Conservation (phyloP, 345 rosid species). For the Pistacia atlantica region DNA sequence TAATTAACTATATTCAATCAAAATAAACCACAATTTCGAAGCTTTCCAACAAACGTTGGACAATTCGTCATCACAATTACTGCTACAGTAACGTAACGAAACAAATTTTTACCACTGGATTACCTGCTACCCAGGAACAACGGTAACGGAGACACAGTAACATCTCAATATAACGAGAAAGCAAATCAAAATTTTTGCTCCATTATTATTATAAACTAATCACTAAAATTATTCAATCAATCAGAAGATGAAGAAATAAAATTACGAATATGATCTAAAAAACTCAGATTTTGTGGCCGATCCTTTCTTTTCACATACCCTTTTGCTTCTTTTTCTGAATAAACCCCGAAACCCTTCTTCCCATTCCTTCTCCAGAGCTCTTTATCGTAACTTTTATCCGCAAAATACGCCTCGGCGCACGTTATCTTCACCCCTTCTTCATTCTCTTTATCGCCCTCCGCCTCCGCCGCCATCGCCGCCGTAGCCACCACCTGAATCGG, state of each 20-base stretch:
- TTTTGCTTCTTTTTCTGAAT: constrained; percentile 63
- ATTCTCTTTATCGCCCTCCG: not conserved
- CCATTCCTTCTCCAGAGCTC: constrained; percentile 68
- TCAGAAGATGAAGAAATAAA: constrained; percentile 54
- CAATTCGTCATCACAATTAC: too few relatives aligned
- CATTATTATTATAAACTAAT: not conserved
- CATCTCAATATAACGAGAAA: not conserved
- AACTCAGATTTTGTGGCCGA: constrained; percentile 63
- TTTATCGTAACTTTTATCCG: constrained; percentile 53
- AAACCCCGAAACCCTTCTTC: constrained; percentile 42
- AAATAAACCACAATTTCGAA: too few relatives aligned
- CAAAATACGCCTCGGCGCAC: constrained; percentile 66
- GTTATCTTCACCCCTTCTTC: not conserved
- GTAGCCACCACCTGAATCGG: constrained; percentile 34
- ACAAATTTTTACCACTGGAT: too few relatives aligned
- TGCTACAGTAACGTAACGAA: too few relatives aligned
- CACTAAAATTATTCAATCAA: constrained; percentile 5
- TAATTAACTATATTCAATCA: too few relatives aligned
- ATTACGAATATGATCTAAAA: constrained; percentile 66
- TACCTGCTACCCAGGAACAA: too few relatives aligned
- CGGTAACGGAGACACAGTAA: constrained; percentile 21
- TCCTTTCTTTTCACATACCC: constrained; percentile 75
- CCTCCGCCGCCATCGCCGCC: not conserved
- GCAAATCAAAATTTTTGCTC: not conserved
- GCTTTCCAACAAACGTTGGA: too few relatives aligned